A percentile compares a stretch with the other conserved stretches of the same genome.
Conservation (phyloP, 352 stramenopile genomes). For the Pythium aristosporum region DNA sequence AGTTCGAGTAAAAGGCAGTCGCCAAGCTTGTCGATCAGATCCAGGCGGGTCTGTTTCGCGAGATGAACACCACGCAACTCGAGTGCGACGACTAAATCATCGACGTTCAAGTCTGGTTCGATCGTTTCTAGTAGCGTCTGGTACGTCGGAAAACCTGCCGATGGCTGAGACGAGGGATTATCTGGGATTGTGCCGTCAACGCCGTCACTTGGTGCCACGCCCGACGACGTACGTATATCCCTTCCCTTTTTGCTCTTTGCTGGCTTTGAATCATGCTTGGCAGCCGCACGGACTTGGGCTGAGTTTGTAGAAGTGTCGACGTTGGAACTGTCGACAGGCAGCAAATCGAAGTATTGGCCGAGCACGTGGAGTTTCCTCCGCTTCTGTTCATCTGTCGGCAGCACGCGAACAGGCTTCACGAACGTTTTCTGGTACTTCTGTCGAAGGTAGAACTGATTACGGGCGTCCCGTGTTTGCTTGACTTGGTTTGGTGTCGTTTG, state of each 20-base stretch:
- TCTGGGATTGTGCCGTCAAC: background rate
- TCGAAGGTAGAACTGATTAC: slow-evolving; percentile 39
- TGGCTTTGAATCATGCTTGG: background rate
- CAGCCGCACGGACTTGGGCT: background rate
- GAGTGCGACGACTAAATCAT: slow-evolving; percentile 60
- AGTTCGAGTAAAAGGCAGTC: slow-evolving; percentile 62
- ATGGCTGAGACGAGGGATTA: background rate
- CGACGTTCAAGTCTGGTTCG: slow-evolving; percentile 63
- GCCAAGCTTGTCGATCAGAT: slow-evolving; percentile 54
- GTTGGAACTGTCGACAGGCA: slow-evolving; percentile 25
- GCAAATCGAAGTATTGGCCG: slow-evolving; percentile 57
- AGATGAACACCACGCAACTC: slow-evolving; percentile 62
- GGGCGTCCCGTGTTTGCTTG: slow-evolving; percentile 28
- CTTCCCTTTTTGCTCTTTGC: background rate
- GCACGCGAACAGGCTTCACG: slow-evolving; percentile 36
- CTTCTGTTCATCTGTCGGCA: slow-evolving; percentile 48
- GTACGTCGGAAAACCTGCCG: slow-evolving; percentile 21
- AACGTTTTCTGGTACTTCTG: slow-evolving; percentile 54
- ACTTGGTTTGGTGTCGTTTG: slow-evolving; percentile 50
- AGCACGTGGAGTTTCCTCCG: slow-evolving; percentile 39
- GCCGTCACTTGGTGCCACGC: background rate
- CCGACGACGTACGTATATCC: background rate
- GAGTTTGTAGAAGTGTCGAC: background rate
- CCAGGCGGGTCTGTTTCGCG: slow-evolving; percentile 53
- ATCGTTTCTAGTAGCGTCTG: slow-evolving; percentile 54